phyloP scores from a whole-genome alignment of 2,329 filamentous ascomycete genomes.

The Monosporascus sp. region DNA sequence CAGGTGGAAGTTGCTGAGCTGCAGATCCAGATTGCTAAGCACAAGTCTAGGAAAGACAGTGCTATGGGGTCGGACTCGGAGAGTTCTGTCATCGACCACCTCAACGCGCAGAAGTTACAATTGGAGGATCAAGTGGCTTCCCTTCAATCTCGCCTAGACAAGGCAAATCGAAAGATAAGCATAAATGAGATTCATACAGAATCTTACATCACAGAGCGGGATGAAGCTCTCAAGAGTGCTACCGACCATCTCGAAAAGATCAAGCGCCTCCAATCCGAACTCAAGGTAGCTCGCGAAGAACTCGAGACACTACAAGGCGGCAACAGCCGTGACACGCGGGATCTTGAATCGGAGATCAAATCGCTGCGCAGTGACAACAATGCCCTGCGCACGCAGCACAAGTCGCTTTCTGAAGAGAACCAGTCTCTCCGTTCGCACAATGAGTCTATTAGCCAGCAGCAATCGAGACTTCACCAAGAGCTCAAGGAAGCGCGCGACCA shows the following conservation, averaged over 20 bases:
- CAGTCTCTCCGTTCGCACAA: slow-evolving; percentile 38
- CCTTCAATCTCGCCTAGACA: slow-evolving; percentile 56
- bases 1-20: slow-evolving; percentile 47
- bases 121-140: slow-evolving; percentile 55
- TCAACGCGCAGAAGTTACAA: slow-evolving; percentile 51
- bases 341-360: slow-evolving; percentile 34
- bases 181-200: slow-evolving; percentile 60
- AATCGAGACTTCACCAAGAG: slow-evolving; percentile 37
- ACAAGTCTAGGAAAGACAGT: slow-evolving; percentile 37
- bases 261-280: slow-evolving; percentile 36
- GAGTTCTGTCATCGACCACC: slow-evolving; percentile 35
- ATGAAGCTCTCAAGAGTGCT: slow-evolving; percentile 58
- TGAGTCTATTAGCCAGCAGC: slow-evolving; percentile 35
- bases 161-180: slow-evolving; percentile 56
- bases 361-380: slow-evolving; percentile 38
- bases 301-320: slow-evolving; percentile 32
- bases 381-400: slow-evolving; percentile 35
- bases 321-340: slow-evolving; percentile 25
- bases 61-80: slow-evolving; percentile 39
- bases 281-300: slow-evolving; percentile 33
- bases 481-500: slow-evolving; percentile 15
- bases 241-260: slow-evolving; percentile 47
- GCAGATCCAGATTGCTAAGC: slow-evolving; percentile 41
- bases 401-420: slow-evolving; percentile 39
- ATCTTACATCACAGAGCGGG: slow-evolving; percentile 57